A percentile compares a stretch with the other conserved stretches of the same genome.
Evolutionary conservation across 2,329 filamentous ascomycete genomes (phyloP).

Genomic region (Alternaria sp.): DNA sequence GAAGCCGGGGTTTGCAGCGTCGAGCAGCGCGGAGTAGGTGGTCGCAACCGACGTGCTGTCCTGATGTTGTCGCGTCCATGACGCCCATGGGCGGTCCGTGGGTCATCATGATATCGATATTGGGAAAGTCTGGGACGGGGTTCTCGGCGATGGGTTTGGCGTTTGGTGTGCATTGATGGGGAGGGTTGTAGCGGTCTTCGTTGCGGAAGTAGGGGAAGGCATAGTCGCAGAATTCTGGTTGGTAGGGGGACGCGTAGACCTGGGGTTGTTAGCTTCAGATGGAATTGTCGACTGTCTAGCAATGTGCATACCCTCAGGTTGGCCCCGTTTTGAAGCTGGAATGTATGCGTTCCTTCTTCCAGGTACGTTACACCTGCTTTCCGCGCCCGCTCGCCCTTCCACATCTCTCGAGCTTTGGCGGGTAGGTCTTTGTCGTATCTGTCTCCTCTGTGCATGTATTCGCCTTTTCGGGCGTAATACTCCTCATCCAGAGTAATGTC

Average conservation of each 20-base stretch:
- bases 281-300: too few species aligned
- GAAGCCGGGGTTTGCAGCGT: slow-evolving; percentile 60
- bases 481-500: slow-evolving; percentile 59
- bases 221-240: slow-evolving; percentile 63
- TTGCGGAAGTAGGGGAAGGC: slow-evolving; percentile 61
- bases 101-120: slow-evolving; percentile 65
- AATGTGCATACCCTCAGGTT: slow-evolving; percentile 48
- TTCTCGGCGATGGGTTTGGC: slow-evolving; percentile 40
- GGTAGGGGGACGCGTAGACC: slow-evolving; percentile 62
- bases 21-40: slow-evolving; percentile 60
- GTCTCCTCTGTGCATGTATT: slow-evolving; percentile 33
- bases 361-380: slow-evolving; percentile 60
- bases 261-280: slow-evolving; percentile 14
- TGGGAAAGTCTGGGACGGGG: slow-evolving; percentile 54
- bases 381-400: slow-evolving; percentile 53
- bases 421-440: slow-evolving; percentile 27
- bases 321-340: slow-evolving; percentile 58
- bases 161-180: slow-evolving; percentile 33
- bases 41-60: slow-evolving; percentile 60
- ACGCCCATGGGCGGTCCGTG: slow-evolving; percentile 64
- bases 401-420: slow-evolving; percentile 52
- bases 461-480: slow-evolving; percentile 51
- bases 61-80: slow-evolving; percentile 53
- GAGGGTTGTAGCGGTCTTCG: slow-evolving; percentile 61
- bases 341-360: slow-evolving; percentile 60